phyloP scores from a whole-genome alignment of 73 alveolate species.

The Paramecium octaurelia region DNA sequence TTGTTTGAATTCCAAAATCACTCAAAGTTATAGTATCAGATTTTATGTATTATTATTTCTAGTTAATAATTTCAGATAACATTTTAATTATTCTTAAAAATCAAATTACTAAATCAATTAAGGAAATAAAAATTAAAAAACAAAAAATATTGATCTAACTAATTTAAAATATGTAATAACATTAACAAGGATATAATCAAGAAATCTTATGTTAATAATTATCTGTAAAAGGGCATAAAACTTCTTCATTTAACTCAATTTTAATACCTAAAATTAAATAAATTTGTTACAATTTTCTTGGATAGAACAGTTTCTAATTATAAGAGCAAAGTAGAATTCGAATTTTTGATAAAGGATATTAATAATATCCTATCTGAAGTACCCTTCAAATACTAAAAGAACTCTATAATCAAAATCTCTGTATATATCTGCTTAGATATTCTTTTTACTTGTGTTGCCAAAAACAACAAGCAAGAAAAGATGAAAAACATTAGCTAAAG shows the following conservation, averaged over 20 bases:
- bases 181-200: not conserved
- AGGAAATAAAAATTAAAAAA: too few relatives aligned
- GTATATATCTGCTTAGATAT: not conserved
- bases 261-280: not conserved
- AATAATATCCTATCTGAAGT: not conserved
- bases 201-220: not conserved
- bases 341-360: not conserved
- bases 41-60: not conserved
- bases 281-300: not conserved
- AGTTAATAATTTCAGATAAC: slow-evolving; percentile 8
- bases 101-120: too few relatives aligned
- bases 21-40: not conserved
- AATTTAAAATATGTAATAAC: too few relatives aligned
- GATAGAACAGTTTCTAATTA: not conserved
- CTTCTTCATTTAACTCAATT: not conserved
- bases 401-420: not conserved
- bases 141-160: too few relatives aligned
- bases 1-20: not conserved
- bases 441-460: not conserved
- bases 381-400: not conserved
- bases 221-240: not conserved
- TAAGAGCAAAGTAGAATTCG: not conserved
- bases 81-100: not conserved
- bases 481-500: not conserved
- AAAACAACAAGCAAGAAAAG: not conserved